Percentiles rank a stretch among this genome's conserved stretches.
Evolutionary conservation across 768 basidiomycete genomes (phyloP).

Genomic region (Holtermanniella nyarrowii): DNA sequence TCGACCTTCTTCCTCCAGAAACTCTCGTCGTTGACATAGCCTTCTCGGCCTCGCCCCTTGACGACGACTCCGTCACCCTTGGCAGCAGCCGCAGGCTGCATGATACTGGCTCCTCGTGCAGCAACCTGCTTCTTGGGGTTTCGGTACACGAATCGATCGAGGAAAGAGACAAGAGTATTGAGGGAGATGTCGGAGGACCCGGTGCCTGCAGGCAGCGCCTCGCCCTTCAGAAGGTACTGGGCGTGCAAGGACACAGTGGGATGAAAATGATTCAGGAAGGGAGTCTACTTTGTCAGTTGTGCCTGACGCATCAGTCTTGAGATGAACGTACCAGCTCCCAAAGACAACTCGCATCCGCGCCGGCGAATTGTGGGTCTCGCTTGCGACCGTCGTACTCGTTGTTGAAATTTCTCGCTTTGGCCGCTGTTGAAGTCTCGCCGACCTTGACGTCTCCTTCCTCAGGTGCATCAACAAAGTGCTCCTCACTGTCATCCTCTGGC

Average conservation of each 20-base stretch:
- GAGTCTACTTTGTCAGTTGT: slow-evolving; percentile 46
- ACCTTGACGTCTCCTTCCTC: slow-evolving; percentile 15
- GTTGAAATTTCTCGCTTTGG: neutral
- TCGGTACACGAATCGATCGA: slow-evolving; percentile 94
- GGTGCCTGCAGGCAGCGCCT: slow-evolving; percentile 51
- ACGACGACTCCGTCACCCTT: slow-evolving; percentile 49
- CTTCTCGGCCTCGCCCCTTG: slow-evolving; percentile 49
- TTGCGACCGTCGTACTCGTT: slow-evolving; percentile 70
- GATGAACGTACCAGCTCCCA: slow-evolving; percentile 71
- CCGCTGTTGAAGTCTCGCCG: slow-evolving; percentile 6
- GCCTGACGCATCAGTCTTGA: neutral
- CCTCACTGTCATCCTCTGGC: slow-evolving; percentile 40
- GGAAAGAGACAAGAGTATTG: slow-evolving; percentile 87
- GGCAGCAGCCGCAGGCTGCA: slow-evolving; percentile 81
- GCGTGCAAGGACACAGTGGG: slow-evolving; percentile 81
- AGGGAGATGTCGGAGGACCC: slow-evolving; percentile 78
- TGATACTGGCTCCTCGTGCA: slow-evolving; percentile 71
- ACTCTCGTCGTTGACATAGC: slow-evolving; percentile 57
- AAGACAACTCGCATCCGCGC: slow-evolving; percentile 65
- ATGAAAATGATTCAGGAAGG: slow-evolving; percentile 77
- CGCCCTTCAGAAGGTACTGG: slow-evolving; percentile 60
- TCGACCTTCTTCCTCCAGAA: slow-evolving; percentile 61
- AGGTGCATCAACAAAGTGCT: slow-evolving; percentile 37
- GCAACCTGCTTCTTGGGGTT: slow-evolving; percentile 70
- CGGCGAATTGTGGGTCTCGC: slow-evolving; percentile 76